A percentile compares a stretch with the other conserved stretches of the same genome.
Conservation (phyloP, 192 early-diverging fungal genomes). For the Linderina pennispora region DNA sequence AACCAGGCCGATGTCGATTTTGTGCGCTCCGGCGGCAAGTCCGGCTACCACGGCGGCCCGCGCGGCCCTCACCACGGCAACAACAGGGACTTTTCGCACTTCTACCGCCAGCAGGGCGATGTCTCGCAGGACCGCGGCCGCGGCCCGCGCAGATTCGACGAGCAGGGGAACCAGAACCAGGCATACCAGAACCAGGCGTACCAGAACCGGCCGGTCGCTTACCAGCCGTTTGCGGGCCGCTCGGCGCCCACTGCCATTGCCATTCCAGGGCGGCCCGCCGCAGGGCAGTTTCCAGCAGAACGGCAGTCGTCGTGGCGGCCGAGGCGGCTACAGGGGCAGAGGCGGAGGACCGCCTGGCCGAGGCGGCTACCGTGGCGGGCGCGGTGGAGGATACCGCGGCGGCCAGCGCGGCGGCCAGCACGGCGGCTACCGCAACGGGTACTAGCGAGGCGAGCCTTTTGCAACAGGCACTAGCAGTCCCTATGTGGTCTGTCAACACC, state of each 20-base stretch:
- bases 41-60: slow-evolving; percentile 17
- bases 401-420: slow-evolving; percentile 3
- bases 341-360: neutral
- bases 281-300: too few species aligned
- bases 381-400: slow-evolving; percentile 6
- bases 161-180: slow-evolving; percentile 35
- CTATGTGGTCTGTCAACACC: too few species aligned
- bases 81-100: slow-evolving; percentile 33
- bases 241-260: slow-evolving; percentile 1
- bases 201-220: slow-evolving; percentile 15
- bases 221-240: slow-evolving; percentile 31
- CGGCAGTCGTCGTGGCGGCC: neutral
- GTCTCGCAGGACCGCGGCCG: slow-evolving; percentile 36
- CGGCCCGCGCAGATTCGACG: slow-evolving; percentile 40
- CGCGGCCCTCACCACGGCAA: slow-evolving; percentile 22
- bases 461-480: too few species aligned
- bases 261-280: neutral
- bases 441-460: too few species aligned
- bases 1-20: slow-evolving; percentile 29
- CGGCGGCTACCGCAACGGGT: neutral
- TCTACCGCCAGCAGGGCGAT: slow-evolving; percentile 44
- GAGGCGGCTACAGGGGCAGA: neutral
- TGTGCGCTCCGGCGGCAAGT: slow-evolving; percentile 29
- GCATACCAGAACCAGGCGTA: slow-evolving; percentile 11
- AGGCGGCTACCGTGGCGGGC: neutral